These are phyloP conservation scores for Claviceps digitariae DNA, from an alignment of 2,329 filamentous ascomycete genomes.

Conservation along the genomic window DNA sequence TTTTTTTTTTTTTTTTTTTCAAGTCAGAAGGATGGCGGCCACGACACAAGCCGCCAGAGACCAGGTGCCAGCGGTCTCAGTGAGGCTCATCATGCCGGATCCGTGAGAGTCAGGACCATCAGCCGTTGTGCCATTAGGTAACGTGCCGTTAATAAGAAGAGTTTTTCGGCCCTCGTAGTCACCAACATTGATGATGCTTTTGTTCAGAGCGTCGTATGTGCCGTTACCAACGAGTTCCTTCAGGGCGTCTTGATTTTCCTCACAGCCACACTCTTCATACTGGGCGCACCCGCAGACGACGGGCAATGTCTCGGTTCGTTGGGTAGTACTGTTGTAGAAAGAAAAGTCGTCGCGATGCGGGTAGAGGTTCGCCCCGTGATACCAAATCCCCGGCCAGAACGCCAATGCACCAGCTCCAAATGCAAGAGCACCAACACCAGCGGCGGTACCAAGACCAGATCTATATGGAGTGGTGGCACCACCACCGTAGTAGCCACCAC, in stretches of 20 bases:
- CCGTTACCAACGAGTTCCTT: constrained; percentile 52
- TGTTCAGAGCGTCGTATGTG: constrained; percentile 44
- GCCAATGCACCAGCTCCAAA: constrained; percentile 34
- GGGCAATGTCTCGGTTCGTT: constrained; percentile 21
- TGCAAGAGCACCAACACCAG: constrained; percentile 39
- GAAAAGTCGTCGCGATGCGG: constrained; percentile 27
- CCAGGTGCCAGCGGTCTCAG: constrained; percentile 34
- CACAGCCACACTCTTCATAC: constrained; percentile 45
- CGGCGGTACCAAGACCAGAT: constrained; percentile 37
- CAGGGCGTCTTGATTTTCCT: constrained; percentile 47
- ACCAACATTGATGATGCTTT: constrained; percentile 46
- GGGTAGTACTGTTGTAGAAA: constrained; percentile 36
- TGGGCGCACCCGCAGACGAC: constrained; percentile 39
- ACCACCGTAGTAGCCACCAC: constrained; percentile 52
- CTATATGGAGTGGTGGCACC: constrained; percentile 49
- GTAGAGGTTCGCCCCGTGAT: constrained; percentile 50
- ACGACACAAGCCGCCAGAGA: constrained; percentile 31
- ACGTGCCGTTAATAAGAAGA: constrained; percentile 62
- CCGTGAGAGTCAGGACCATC: constrained; percentile 19
- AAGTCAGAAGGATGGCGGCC: constrained; percentile 30
- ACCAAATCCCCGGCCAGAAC: constrained; percentile 53
- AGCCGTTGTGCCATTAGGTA: constrained; percentile 52
- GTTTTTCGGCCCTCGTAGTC: constrained; percentile 28
- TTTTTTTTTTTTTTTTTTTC: too few relatives aligned
- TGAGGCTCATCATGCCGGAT: constrained; percentile 17